Percentiles rank a stretch among this genome's conserved stretches.
These are phyloP conservation scores for Phanerodontia chrysosporium DNA, from an alignment of 768 basidiomycete species.

Conservation along the genomic window DNA sequence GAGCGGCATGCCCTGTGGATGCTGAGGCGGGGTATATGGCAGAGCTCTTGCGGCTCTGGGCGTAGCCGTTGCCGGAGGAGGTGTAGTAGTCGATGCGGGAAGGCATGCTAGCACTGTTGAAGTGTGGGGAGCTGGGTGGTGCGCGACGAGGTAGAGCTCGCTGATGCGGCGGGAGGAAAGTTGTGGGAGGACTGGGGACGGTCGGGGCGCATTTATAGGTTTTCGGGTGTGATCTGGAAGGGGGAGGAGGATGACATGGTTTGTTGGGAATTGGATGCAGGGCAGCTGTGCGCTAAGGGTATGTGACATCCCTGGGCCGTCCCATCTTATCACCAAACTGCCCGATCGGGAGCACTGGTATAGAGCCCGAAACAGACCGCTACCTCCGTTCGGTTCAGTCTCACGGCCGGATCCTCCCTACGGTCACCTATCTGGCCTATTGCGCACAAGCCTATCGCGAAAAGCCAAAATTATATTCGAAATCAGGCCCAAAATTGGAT, in stretches of 20 bases:
- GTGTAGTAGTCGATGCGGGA: constrained; percentile 4
- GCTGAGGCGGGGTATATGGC: background rate
- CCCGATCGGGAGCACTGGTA: background rate
- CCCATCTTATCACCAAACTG: background rate
- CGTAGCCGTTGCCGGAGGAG: background rate
- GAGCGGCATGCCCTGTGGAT: constrained; percentile 2
- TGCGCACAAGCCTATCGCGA: background rate
- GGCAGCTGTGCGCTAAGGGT: background rate
- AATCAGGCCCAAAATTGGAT: background rate
- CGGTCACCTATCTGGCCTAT: background rate
- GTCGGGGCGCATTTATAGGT: background rate
- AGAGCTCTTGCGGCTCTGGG: constrained; percentile 9
- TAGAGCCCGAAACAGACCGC: background rate
- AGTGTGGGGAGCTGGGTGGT: background rate
- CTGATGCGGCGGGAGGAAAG: background rate
- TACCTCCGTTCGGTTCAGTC: background rate
- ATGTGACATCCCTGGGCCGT: background rate
- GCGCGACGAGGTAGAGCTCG: background rate
- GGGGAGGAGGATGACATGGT: background rate
- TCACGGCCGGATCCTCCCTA: background rate
- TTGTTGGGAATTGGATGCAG: background rate
- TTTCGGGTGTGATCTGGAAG: background rate
- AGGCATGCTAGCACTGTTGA: constrained; percentile 8
- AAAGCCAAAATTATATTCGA: background rate
- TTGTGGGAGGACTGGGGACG: background rate